These are phyloP conservation scores for Colletotrichum orchidophilum DNA, from an alignment of 2,329 filamentous ascomycete species.

Conservation along the genomic window DNA sequence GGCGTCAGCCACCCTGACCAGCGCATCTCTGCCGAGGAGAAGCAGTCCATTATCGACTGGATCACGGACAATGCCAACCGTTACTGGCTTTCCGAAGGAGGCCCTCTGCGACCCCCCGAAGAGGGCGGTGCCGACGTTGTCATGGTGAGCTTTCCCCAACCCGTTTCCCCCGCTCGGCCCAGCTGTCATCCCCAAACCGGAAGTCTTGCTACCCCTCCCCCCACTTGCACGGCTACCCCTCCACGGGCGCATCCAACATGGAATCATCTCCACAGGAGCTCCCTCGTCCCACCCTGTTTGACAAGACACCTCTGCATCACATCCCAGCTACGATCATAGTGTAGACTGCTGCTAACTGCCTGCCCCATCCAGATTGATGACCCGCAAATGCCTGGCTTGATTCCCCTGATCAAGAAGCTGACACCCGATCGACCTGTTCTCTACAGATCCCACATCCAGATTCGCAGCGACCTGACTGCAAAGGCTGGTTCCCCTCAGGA, in stretches of 20 bases:
- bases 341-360: conserved; percentile 18
- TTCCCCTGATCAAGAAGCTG: conserved; percentile 75
- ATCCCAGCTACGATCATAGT: background rate
- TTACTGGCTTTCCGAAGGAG: conserved; percentile 76
- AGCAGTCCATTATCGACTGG: conserved; percentile 74
- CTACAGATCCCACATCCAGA: conserved; percentile 85
- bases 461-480: conserved; percentile 77
- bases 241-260: conserved; percentile 12
- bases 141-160: conserved; percentile 56
- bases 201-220: conserved; percentile 18
- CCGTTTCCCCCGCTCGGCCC: background rate
- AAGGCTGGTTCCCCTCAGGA: conserved; percentile 72
- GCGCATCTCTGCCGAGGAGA: conserved; percentile 70
- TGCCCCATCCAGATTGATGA: conserved; percentile 70
- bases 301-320: background rate
- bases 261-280: conserved; percentile 28
- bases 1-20: conserved; percentile 75
- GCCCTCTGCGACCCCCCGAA: conserved; percentile 70
- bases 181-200: conserved; percentile 18
- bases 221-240: conserved; percentile 25
- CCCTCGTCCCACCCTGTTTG: background rate
- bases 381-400: conserved; percentile 84
- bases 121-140: conserved; percentile 81
- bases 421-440: conserved; percentile 81
- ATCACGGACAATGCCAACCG: conserved; percentile 76